Evolutionary conservation across 441 rosid species (phyloP).

Genomic region (Brassica balearica): DNA sequence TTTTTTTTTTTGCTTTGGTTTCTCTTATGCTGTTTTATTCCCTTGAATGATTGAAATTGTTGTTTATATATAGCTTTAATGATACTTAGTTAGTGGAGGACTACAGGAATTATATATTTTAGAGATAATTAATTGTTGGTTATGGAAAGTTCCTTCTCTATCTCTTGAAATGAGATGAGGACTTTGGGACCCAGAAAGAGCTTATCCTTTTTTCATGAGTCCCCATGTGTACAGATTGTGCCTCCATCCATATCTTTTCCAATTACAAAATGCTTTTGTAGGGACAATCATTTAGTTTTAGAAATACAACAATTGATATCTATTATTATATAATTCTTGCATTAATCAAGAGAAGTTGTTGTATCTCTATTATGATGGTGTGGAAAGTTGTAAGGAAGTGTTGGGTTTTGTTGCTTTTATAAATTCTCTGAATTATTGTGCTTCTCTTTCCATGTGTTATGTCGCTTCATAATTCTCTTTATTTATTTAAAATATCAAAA

Average conservation of each 20-base stretch:
- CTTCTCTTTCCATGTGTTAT: conserved; percentile 39
- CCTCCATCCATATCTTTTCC: conserved; percentile 38
- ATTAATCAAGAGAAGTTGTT: conserved; percentile 15
- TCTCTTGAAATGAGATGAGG: conserved; percentile 4
- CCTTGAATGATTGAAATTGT: conserved; percentile 36
- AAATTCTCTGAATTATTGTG: conserved; percentile 24
- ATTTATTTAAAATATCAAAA: not conserved
- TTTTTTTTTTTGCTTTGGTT: conserved; percentile 1
- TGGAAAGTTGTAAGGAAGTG: conserved; percentile 34
- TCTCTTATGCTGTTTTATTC: conserved; percentile 30
- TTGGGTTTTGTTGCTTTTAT: conserved; percentile 37
- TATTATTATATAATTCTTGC: not conserved
- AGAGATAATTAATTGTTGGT: conserved; percentile 20
- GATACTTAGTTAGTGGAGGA: conserved; percentile 1
- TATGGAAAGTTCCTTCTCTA: conserved; percentile 5
- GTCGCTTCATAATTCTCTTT: conserved; percentile 36
- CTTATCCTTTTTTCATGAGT: conserved; percentile 35
- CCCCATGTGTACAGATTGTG: conserved; percentile 35
- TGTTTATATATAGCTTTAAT: conserved; percentile 35
- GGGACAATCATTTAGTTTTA: conserved; percentile 33
- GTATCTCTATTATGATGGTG: conserved; percentile 32
- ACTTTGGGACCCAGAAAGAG: conserved; percentile 15
- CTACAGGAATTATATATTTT: conserved; percentile 10
- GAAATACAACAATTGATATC: conserved; percentile 1
- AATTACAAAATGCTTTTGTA: conserved; percentile 30